A percentile compares a stretch with the other conserved stretches of the same genome.
phyloP scores from a whole-genome alignment of 78 protist species.

The Dictyostelium brefeldianum region DNA sequence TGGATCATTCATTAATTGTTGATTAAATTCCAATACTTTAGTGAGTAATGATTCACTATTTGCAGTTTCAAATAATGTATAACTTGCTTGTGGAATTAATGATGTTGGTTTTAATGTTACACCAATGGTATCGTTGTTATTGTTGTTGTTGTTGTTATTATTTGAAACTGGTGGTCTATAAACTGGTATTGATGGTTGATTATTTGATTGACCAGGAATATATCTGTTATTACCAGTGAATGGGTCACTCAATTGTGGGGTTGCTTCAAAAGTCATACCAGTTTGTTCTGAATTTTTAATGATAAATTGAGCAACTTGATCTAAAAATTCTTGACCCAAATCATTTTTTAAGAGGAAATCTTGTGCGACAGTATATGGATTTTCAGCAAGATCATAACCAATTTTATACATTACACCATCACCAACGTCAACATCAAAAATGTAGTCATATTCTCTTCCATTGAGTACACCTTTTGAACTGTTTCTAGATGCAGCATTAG shows the following conservation, averaged over 20 bases:
- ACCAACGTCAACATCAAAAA: conserved; percentile 90
- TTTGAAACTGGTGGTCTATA: neutral
- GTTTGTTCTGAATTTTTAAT: conserved; percentile 46
- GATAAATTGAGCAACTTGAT: conserved; percentile 84
- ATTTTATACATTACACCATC: conserved; percentile 83
- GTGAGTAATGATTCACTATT: conserved; percentile 34
- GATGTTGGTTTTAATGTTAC: neutral
- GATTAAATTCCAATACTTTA: conserved; percentile 53
- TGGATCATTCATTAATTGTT: conserved; percentile 17
- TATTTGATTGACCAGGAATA: conserved; percentile 34
- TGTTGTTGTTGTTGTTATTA: conserved; percentile 1
- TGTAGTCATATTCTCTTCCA: conserved; percentile 91
- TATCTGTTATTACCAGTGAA: conserved; percentile 54
- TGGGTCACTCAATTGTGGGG: conserved; percentile 30
- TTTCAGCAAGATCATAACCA: conserved; percentile 83
- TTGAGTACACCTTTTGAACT: conserved; percentile 29
- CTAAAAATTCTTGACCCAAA: conserved; percentile 53
- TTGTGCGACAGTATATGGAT: conserved; percentile 87
- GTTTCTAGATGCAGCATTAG: neutral
- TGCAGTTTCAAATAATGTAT: conserved; percentile 51
- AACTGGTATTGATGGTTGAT: neutral
- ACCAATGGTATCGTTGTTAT: neutral
- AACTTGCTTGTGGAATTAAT: conserved; percentile 45
- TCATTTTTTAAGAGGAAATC: conserved; percentile 59
- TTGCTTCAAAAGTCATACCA: neutral